A percentile compares a stretch with the other conserved stretches of the same genome.
These are phyloP conservation scores for Crithidia sp. DNA, from an alignment of 208 protist species.

Conservation along the genomic window DNA sequence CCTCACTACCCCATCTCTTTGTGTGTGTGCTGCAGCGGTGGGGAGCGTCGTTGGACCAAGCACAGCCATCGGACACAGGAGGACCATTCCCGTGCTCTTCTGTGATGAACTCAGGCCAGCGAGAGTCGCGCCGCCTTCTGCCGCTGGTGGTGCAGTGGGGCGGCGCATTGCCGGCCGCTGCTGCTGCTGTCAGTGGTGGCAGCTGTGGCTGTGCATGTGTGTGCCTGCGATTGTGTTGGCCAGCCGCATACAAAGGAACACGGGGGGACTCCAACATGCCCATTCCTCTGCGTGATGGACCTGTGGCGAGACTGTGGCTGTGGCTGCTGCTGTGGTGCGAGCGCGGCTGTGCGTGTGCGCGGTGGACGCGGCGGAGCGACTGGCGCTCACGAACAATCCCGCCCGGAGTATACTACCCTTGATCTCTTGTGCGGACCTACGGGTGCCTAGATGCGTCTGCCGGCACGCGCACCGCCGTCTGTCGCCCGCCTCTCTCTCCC, in stretches of 20 bases:
- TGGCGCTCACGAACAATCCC: too few relatives aligned
- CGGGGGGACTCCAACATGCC: slow-evolving; percentile 13
- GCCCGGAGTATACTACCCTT: too few relatives aligned
- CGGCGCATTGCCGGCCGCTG: not conserved
- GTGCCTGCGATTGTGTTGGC: not conserved
- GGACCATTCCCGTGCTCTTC: not conserved
- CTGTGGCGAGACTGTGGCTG: slow-evolving; percentile 8
- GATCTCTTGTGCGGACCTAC: too few relatives aligned
- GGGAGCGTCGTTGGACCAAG: not conserved
- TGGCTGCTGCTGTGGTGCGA: too few relatives aligned
- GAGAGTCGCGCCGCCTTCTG: not conserved
- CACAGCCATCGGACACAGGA: slow-evolving; percentile 9
- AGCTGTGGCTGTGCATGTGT: not conserved
- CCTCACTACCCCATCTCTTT: not conserved
- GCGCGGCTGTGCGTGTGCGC: too few relatives aligned
- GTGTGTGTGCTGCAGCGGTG: too few relatives aligned
- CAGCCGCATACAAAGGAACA: slow-evolving; percentile 22
- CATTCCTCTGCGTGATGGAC: slow-evolving; percentile 31
- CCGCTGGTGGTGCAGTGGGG: not conserved
- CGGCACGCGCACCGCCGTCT: too few relatives aligned
- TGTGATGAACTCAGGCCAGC: not conserved
- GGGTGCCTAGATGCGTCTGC: too few relatives aligned
- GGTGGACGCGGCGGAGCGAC: too few relatives aligned
- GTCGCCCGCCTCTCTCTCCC: too few relatives aligned
- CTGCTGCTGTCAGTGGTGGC: too few relatives aligned